These are phyloP conservation scores for Davidsoniella australis DNA, from an alignment of 2,329 filamentous ascomycete species.

Conservation along the genomic window DNA sequence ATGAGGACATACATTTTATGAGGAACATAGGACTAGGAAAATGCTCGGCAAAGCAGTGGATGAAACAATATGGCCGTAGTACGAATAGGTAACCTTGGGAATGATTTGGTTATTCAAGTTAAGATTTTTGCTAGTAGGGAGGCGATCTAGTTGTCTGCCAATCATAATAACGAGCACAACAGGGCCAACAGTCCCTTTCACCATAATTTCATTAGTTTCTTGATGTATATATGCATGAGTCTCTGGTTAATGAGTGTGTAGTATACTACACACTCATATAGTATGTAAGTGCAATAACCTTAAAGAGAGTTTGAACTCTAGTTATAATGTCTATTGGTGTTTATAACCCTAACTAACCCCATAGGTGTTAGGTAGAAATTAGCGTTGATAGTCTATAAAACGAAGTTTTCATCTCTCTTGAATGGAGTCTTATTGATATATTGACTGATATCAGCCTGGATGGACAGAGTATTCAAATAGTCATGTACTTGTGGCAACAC, in stretches of 20 bases:
- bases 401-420: constrained; percentile 18
- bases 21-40: constrained; percentile 12
- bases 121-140: not conserved
- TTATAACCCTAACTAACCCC: no score
- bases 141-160: not conserved
- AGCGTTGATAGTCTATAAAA: not conserved
- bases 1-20: constrained; percentile 13
- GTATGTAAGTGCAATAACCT: no score
- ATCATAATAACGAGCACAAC: constrained; percentile 1
- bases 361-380: no score
- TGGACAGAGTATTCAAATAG: constrained; percentile 38
- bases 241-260: no score
- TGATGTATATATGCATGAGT: no score
- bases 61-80: constrained; percentile 2
- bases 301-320: no score
- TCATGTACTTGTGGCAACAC: constrained; percentile 43
- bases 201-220: not conserved
- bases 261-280: no score
- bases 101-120: not conserved
- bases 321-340: no score
- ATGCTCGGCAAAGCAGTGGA: constrained; percentile 3
- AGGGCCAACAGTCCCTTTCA: constrained; percentile 9
- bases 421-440: constrained; percentile 40
- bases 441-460: constrained; percentile 42
- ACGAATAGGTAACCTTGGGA: constrained; percentile 1